Percentiles rank a stretch among this genome's conserved stretches.
Conservation (phyloP, 2,329 filamentous ascomycete species). For the Incumbomyces delicatus region DNA sequence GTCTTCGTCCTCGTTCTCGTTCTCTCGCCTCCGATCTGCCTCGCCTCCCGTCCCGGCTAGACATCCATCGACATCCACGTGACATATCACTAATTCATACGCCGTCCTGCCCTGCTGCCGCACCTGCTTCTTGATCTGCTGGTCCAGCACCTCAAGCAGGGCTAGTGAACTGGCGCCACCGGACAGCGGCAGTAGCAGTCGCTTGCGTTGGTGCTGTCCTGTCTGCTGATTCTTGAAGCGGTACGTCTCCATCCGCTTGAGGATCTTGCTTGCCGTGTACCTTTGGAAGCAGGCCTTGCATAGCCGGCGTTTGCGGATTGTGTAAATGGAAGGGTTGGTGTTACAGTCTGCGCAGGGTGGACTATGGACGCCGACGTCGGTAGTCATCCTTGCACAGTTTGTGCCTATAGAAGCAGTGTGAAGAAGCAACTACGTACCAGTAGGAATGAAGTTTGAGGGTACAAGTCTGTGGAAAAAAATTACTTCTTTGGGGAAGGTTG, state of each 20-base stretch:
- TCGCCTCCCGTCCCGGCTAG: not conserved
- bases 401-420: too few species aligned
- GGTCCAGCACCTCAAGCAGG: slow-evolving; percentile 65
- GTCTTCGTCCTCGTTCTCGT: not conserved
- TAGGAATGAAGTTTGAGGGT: too few species aligned
- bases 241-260: slow-evolving; percentile 66
- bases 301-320: slow-evolving; percentile 49
- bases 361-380: not conserved
- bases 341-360: slow-evolving; percentile 49
- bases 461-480: too few species aligned
- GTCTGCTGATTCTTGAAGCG: slow-evolving; percentile 31
- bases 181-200: slow-evolving; percentile 69
- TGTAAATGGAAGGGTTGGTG: slow-evolving; percentile 39
- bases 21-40: slow-evolving; percentile 13
- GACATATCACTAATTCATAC: slow-evolving; percentile 48
- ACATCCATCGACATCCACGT: slow-evolving; percentile 32
- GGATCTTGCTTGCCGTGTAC: slow-evolving; percentile 68
- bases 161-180: slow-evolving; percentile 72
- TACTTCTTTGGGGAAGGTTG: too few species aligned
- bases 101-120: slow-evolving; percentile 50
- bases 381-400: too few species aligned
- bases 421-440: too few species aligned
- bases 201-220: slow-evolving; percentile 27
- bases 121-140: slow-evolving; percentile 57
- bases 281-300: slow-evolving; percentile 64